Conservation (phyloP, 1,284 basidiomycete genomes). For the Hypsizygus ulmarius region DNA sequence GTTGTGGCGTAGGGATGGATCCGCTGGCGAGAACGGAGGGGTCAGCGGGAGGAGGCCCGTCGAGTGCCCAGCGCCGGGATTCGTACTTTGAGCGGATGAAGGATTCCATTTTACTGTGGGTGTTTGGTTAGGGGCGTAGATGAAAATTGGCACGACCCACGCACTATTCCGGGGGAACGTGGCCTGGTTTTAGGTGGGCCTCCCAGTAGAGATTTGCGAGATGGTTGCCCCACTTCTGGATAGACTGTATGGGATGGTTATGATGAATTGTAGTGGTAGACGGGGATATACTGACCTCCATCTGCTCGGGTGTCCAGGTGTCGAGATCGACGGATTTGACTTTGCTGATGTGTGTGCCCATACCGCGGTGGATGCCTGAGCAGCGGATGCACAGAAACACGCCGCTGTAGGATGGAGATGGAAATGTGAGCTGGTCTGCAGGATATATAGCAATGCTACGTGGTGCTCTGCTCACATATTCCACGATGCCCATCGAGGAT, state of each 20-base stretch:
- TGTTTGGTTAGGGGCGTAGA: conserved; percentile 4
- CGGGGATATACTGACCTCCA: conserved; percentile 63
- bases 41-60: conserved; percentile 81
- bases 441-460: not conserved
- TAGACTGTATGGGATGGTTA: conserved; percentile 50
- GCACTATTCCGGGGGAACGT: conserved; percentile 93
- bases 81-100: conserved; percentile 99
- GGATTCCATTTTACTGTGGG: conserved; percentile 90
- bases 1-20: conserved; percentile 22
- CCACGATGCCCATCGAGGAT: conserved; percentile 98
- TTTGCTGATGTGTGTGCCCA: conserved; percentile 97
- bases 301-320: conserved; percentile 97
- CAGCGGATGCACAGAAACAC: conserved; percentile 96
- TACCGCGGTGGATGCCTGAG: conserved; percentile 96
- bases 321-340: conserved; percentile 98
- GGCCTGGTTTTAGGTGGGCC: conserved; percentile 90
- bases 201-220: conserved; percentile 97
- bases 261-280: not conserved
- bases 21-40: conserved; percentile 75
- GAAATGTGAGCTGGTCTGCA: no score
- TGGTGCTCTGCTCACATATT: conserved; percentile 74
- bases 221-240: conserved; percentile 94
- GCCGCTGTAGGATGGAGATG: conserved; percentile 51
- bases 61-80: conserved; percentile 87
- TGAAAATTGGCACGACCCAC: conserved; percentile 31